Evolutionary conservation across 2,329 filamentous ascomycete genomes (phyloP).

Genomic region (Stenocarpella maydis): DNA sequence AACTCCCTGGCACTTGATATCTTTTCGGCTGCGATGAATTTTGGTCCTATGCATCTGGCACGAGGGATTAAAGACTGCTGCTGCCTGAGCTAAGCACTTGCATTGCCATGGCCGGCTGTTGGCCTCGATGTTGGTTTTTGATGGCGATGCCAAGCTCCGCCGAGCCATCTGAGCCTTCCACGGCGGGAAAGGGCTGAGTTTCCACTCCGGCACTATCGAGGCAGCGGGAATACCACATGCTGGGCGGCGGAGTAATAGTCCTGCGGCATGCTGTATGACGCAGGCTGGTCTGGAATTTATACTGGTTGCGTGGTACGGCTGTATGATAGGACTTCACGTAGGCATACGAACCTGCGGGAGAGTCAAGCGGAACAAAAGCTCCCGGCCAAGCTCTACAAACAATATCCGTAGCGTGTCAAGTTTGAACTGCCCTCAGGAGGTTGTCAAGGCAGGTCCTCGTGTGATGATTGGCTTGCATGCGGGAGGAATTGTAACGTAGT

Average conservation of each 20-base stretch:
- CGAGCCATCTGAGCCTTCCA: not conserved
- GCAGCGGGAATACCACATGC: too few species aligned
- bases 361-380: not conserved
- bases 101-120: not conserved
- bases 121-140: not conserved
- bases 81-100: not conserved
- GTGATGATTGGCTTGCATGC: not conserved
- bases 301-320: not conserved
- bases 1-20: not conserved
- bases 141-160: constrained; percentile 1
- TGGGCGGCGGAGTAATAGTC: not conserved
- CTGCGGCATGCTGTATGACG: not conserved
- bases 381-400: not conserved
- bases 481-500: not conserved
- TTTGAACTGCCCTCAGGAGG: not conserved
- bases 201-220: not conserved
- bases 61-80: not conserved
- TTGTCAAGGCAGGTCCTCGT: not conserved
- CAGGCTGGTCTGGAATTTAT: not conserved
- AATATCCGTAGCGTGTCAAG: not conserved
- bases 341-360: not conserved
- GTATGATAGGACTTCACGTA: not conserved
- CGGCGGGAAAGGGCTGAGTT: not conserved
- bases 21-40: not conserved
- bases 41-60: not conserved